Base-by-base conservation (phyloP, 2,329 filamentous ascomycete species). In the Pestalotiopsis sp. region DNA sequence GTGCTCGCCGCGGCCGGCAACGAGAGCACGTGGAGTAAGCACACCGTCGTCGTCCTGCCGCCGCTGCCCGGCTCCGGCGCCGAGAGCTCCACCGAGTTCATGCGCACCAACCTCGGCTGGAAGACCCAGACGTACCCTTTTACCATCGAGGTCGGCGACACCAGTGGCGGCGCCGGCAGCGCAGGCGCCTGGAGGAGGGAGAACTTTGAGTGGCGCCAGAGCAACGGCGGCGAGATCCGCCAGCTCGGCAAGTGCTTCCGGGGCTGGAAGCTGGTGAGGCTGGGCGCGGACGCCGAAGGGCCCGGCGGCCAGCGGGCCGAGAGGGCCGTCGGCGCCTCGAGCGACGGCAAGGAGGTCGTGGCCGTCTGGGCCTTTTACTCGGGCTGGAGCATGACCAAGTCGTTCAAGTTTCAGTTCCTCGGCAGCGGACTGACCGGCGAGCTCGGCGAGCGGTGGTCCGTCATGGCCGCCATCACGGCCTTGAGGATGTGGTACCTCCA, bases 221-320 rank as follows among this genome's bases (percentile, higher is more conserved):
- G 71, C 38, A 45, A 68, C 9, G 73, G 73, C 65, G 68, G 57
- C 4, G 75, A 75, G 66, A 60, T 75, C 17, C 62, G 56, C 57
- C 68, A 60, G 52, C 67, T 76, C 9, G 68, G 69, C 41, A 60
- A 61, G 36, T 41, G 59, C 25, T 27, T 52, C 20, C 52, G 25
- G n/a, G 75, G 75, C n/a, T 76, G 71, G 71, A 76, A 76, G 71
- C 71, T 76, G 12, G 72, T 73, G 63, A 70, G 74, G 13, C 60
- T 75, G 12, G 41, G 31, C 38, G 68, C 69, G 20, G 41, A 52
- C 60, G 63, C 27, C 2, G 27, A 38, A 7, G 67, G 63, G 12
- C 31, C 64, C 17, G 45, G 45, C 4, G 45, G 45, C 20, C 23
- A 57, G 49, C 58, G 64, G 6, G 38, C 25, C 13, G 56, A 56